Evolutionary conservation across 2,329 filamentous ascomycete species (phyloP), one percentile per base, ranked within the genome.

Genomic region (Ascochyta viciae-villosae): DNA sequence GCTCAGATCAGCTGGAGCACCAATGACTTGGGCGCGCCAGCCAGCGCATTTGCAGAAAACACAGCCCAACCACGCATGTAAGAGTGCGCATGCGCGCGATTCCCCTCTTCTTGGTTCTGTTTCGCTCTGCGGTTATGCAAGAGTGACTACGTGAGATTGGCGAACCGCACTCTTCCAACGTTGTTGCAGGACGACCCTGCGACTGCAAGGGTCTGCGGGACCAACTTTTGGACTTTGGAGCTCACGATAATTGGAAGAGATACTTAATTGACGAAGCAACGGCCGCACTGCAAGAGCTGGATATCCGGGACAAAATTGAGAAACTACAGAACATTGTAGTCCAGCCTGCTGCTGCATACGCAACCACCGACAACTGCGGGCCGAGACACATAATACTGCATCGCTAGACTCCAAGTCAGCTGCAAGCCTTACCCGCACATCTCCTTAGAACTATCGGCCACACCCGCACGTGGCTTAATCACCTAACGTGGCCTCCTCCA

Each of bases 1-100:
- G 53, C 53, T 56, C 48, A 56, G 53, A 56, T 56, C 53, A 51
- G 41, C 40, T 31, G 24, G 40, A 43, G 39, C 39, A 26, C 65
- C 61, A 67, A 62, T 67, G 60, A 58, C 60, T 61, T 58, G 59
- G 60, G 63, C 61, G 29, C n/a, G 59, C 65, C 61, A 66, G 61
- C 62, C 63, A 60, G 62, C 62, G 59, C 57, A 62, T 56, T 54
- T 44, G 50, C 56, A 46, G 44, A 57, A 58, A 54, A 54, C 51
- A 62, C 58, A 62, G 66, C 66, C 64, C 66, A 68, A 67, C 64
- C 63, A 64, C 65, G 58, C 62, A 58, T 51, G 55, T 65, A 67
- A 67, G 57, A 59, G 54, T 48, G 61, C 60, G 57, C 45, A 42
- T 50, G 55, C 63, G 60, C 65, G 65, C 61, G 31, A 9, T 49